Evolutionary conservation across 306 rosid genomes (phyloP), one percentile per base, ranked within the genome.

Genomic region (Sophora flavescens): DNA sequence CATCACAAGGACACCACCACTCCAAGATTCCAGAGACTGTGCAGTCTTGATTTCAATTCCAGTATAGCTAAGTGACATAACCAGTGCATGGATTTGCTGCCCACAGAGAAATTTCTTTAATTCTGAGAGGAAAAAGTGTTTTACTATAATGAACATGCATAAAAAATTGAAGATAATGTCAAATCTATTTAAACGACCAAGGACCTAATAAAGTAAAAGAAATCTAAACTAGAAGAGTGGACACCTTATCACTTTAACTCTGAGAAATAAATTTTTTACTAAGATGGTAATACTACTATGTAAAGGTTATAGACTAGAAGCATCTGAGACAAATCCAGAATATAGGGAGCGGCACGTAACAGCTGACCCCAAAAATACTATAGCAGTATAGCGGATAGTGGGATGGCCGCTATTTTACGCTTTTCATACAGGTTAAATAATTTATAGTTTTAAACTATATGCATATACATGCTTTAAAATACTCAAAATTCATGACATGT

Each of bases 1-100:
- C 98, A 95, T 86, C 74, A 92, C 96, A 72, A 95, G 41, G 76
- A 92, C 93, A 63, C 98, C 98, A 57, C 93, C 97, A 68, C 87
- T 89, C 98, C 97, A 95, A 38, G 98, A 95, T 78, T 95, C 98
- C 80, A 90, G 72, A 70, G 97, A 87, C 52, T 92, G 89, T 5
- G 83, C 93, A 3, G 97, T 88, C 90, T 88, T 89, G 84, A 95
- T 90, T 89, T 95, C 98, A 83, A 90, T 82, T 81, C 93, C 98
- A 64, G 91, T 81, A 79, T 83, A 91, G 68, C 74, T 81, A 22
- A 95, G 90, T 22, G 98, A 90, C 98, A 95, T 95, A 63, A 95
- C 86, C 76, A 95, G 83, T 22, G 89, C 47, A 77, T 92, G 97
- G 85, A 95, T 95, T 92, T 95, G 98, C 98, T 95, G 97, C 72